phyloP scores from a whole-genome alignment of 176 grass and related monocot species.

The Guadua angustifolia region DNA sequence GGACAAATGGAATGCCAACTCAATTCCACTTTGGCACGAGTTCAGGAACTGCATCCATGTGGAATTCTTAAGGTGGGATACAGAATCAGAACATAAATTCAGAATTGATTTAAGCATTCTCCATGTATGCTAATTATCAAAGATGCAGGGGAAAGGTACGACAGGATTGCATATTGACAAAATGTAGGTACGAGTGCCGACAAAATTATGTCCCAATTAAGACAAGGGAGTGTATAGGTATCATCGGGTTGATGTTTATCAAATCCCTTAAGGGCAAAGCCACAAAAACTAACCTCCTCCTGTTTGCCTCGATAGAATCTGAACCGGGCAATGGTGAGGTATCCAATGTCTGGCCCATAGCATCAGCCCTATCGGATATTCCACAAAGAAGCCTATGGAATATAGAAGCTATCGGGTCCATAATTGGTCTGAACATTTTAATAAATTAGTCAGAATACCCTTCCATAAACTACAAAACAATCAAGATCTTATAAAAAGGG shows the following conservation, averaged over 20 bases:
- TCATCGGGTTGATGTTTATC: too few species aligned
- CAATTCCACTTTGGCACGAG: not conserved
- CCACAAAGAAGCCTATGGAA: slow-evolving; percentile 81
- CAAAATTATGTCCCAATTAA: slow-evolving; percentile 17
- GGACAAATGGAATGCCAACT: not conserved
- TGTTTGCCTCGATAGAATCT: slow-evolving; percentile 85
- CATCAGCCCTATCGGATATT: too few species aligned
- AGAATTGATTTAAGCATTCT: not conserved
- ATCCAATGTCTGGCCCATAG: slow-evolving; percentile 66
- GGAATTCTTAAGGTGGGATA: slow-evolving; percentile 9
- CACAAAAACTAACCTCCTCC: slow-evolving; percentile 72
- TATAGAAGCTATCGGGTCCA: slow-evolving; percentile 87
- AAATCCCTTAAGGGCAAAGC: too few species aligned
- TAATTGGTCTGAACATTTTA: slow-evolving; percentile 50
- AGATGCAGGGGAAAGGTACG: not conserved
- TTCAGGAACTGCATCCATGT: not conserved
- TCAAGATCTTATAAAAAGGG: slow-evolving; percentile 17
- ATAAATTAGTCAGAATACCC: slow-evolving; percentile 24
- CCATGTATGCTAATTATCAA: slow-evolving; percentile 8
- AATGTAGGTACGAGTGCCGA: not conserved
- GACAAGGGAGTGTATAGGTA: too few species aligned
- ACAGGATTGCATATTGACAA: slow-evolving; percentile 3
- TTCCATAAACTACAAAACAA: not conserved
- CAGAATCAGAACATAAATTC: slow-evolving; percentile 18
- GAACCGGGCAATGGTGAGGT: slow-evolving; percentile 76